phyloP scores from a whole-genome alignment of 495 filamentous ascomycete species.

The Cladorrhinum samala region DNA sequence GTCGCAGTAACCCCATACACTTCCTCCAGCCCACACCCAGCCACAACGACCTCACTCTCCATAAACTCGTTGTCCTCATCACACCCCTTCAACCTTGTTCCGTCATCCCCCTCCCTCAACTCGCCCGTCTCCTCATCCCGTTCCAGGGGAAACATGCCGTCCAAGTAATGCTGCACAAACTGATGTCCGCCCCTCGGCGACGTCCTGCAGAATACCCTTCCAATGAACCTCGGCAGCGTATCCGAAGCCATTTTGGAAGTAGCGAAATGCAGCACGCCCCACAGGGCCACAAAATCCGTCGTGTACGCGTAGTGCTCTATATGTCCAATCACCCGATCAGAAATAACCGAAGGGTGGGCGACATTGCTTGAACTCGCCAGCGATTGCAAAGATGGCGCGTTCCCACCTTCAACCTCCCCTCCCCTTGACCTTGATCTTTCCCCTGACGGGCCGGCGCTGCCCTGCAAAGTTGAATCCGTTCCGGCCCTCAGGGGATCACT shows the following conservation, averaged over 20 bases:
- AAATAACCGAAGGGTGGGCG: constrained; percentile 15
- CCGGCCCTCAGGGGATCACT: constrained; percentile 21
- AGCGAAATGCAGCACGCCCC: constrained; percentile 68
- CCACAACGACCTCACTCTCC: constrained; percentile 44
- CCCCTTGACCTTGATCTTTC: not conserved
- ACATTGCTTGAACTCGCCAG: not conserved
- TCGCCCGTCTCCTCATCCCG: constrained; percentile 24
- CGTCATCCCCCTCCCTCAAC: constrained; percentile 17
- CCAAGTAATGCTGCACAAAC: constrained; percentile 75
- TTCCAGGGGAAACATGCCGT: constrained; percentile 65
- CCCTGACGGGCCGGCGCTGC: not conserved
- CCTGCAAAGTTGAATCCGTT: constrained; percentile 17
- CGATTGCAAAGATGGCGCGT: not conserved
- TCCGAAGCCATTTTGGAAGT: constrained; percentile 30
- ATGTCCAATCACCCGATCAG: constrained; percentile 53
- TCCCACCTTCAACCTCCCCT: not conserved
- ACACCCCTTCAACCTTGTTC: constrained; percentile 27
- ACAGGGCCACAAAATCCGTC: constrained; percentile 67
- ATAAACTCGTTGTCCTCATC: constrained; percentile 47
- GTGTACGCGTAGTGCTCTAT: constrained; percentile 85
- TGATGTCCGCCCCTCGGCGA: constrained; percentile 60
- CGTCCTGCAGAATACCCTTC: constrained; percentile 63
- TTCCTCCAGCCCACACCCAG: constrained; percentile 34
- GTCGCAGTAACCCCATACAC: constrained; percentile 24
- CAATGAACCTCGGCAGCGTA: constrained; percentile 59